These are phyloP conservation scores for Mucor ambiguus DNA, from an alignment of 371 early-diverging fungal genomes.

Conservation along the genomic window DNA sequence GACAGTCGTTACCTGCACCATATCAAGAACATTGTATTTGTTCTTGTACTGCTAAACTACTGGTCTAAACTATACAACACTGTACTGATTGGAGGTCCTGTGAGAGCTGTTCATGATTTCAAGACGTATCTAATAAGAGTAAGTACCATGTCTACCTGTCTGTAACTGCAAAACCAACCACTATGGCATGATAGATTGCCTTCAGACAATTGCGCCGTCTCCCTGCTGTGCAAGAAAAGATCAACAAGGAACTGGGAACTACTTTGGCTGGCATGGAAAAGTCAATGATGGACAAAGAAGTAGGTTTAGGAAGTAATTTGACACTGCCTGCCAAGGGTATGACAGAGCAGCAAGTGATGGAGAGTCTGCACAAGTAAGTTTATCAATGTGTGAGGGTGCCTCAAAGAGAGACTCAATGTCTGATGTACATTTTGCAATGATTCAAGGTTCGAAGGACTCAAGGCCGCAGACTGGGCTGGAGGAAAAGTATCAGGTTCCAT, in stretches of 20 bases:
- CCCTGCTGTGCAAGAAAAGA: conserved; percentile 59
- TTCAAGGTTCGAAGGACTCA: conserved; percentile 39
- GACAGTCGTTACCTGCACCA: conserved; percentile 20
- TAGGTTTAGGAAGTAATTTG: conserved; percentile 64
- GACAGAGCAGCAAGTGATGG: conserved; percentile 58
- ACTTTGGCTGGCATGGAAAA: conserved; percentile 76
- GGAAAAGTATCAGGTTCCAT: conserved; percentile 92
- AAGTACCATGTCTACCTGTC: conserved; percentile 2
- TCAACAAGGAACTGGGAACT: conserved; percentile 67
- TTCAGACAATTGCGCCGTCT: conserved; percentile 61
- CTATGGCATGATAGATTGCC: conserved; percentile 36
- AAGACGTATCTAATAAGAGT: conserved; percentile 49
- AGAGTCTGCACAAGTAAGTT: conserved; percentile 59
- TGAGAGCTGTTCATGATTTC: conserved; percentile 52
- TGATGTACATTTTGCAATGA: conserved; percentile 7
- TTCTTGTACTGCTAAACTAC: conserved; percentile 57
- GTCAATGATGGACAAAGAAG: conserved; percentile 65
- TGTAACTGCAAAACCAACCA: background rate
- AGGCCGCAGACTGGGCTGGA: conserved; percentile 77
- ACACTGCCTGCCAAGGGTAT: conserved; percentile 70
- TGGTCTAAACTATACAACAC: conserved; percentile 56
- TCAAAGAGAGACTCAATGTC: conserved; percentile 22
- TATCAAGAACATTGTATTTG: conserved; percentile 63
- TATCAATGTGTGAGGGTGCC: background rate
- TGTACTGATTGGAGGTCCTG: conserved; percentile 59